Conservation (phyloP, 805 yeast species). For the Hanseniaspora thailandica region DNA sequence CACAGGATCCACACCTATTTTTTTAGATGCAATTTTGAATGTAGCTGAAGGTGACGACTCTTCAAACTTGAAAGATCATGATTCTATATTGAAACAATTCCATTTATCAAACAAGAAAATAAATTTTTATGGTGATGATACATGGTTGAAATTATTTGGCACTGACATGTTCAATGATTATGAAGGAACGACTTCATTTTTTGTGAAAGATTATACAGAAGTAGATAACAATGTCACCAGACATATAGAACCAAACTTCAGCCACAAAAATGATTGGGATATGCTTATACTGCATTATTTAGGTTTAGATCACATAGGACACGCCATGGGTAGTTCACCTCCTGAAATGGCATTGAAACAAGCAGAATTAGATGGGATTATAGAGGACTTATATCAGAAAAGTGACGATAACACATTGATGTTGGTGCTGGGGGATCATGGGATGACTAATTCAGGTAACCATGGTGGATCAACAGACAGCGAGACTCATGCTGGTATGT, state of each 20-base stretch:
- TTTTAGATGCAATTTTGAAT: slow-evolving; percentile 85
- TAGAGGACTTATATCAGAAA: slow-evolving; percentile 40
- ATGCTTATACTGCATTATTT: slow-evolving; percentile 76
- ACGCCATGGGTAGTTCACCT: slow-evolving; percentile 84
- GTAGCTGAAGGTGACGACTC: slow-evolving; percentile 84
- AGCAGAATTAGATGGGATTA: slow-evolving; percentile 67
- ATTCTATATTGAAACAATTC: slow-evolving; percentile 77
- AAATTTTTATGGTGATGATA: slow-evolving; percentile 92
- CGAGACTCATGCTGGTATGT: slow-evolving; percentile 79
- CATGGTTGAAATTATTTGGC: slow-evolving; percentile 90
- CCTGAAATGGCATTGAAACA: slow-evolving; percentile 73
- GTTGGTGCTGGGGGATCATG: slow-evolving; percentile 83
- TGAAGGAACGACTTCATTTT: slow-evolving; percentile 90
- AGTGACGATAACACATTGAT: slow-evolving; percentile 46
- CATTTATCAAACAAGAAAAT: slow-evolving; percentile 30
- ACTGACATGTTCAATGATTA: slow-evolving; percentile 40
- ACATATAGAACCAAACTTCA: slow-evolving; percentile 39
- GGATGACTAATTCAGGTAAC: slow-evolving; percentile 90
- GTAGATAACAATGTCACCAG: slow-evolving; percentile 90
- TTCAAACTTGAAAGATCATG: slow-evolving; percentile 53
- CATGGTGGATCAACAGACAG: slow-evolving; percentile 94
- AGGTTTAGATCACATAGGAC: slow-evolving; percentile 96
- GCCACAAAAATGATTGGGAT: slow-evolving; percentile 50
- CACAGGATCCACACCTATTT: slow-evolving; percentile 89
- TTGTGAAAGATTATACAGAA: slow-evolving; percentile 87